Evolutionary conservation across 495 filamentous ascomycete genomes (phyloP).

Genomic region (Trichoderma reesei): DNA sequence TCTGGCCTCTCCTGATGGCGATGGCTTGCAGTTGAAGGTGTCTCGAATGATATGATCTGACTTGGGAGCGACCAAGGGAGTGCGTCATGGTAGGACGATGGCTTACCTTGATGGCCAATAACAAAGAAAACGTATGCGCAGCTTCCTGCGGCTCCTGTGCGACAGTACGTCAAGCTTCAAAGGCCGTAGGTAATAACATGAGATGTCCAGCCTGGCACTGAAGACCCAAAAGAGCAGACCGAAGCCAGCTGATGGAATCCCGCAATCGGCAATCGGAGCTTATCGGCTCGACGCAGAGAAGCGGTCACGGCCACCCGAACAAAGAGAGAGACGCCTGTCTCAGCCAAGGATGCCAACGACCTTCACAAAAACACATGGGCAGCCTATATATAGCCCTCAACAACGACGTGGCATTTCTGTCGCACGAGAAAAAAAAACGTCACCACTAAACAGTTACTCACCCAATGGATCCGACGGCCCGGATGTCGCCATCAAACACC

Average conservation of each 20-base stretch:
- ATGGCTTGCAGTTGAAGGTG: neutral
- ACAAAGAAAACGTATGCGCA: too few species aligned
- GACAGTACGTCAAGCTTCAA: neutral
- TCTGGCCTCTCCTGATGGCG: neutral
- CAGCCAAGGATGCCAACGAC: neutral
- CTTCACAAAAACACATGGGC: neutral
- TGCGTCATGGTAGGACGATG: too few species aligned
- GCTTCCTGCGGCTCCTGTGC: too few species aligned
- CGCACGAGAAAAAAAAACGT: neutral
- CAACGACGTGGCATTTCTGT: neutral
- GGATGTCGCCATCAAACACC: neutral
- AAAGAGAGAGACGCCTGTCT: neutral
- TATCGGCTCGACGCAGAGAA: neutral
- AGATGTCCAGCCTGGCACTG: too few species aligned
- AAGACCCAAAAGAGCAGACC: too few species aligned
- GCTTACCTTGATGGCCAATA: too few species aligned
- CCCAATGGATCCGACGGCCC: neutral
- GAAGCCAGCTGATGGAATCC: too few species aligned
- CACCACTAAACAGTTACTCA: neutral
- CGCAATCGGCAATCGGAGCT: too few species aligned
- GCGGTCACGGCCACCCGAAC: neutral
- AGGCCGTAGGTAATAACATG: too few species aligned
- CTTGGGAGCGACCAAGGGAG: too few species aligned
- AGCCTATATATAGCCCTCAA: neutral
- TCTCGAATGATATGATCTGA: neutral